Percentiles rank a stretch among this genome's conserved stretches.
Conservation (phyloP, 73 alveolate species). For the Paramecium biaurelia region DNA sequence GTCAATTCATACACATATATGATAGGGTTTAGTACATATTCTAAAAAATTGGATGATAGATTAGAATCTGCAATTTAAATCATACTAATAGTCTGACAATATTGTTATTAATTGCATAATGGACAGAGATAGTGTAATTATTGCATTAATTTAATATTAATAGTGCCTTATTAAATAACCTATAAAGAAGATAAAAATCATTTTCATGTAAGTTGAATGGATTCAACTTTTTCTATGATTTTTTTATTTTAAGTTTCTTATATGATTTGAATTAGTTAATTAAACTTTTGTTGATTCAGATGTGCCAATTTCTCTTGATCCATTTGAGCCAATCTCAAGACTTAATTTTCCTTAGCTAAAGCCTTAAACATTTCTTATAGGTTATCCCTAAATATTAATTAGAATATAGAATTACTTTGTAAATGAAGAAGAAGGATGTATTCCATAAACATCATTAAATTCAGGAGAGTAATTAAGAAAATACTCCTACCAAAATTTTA, state of each 20-base stretch:
- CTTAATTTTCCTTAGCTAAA: not conserved
- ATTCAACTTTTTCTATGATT: not conserved
- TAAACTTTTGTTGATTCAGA: not conserved
- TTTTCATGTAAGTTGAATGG: not conserved
- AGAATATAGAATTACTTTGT: not conserved
- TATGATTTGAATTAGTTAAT: not conserved
- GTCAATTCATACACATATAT: not conserved
- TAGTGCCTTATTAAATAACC: not conserved
- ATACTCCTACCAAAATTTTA: constrained; percentile 1
- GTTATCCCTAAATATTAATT: not conserved
- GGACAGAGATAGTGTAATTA: not conserved
- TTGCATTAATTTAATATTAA: not conserved
- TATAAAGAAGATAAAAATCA: not conserved
- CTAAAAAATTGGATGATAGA: not conserved
- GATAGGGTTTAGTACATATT: not conserved
- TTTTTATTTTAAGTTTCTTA: not conserved
- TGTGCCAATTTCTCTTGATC: constrained; percentile 8
- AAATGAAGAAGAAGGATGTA: not conserved
- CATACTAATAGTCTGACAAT: not conserved
- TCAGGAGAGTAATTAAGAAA: not conserved
- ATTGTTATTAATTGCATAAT: not conserved
- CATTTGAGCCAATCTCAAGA: not conserved
- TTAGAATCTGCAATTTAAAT: not conserved
- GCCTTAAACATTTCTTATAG: not conserved
- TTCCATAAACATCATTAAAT: not conserved